A percentile compares a stretch with the other conserved stretches of the same genome.
Conservation (phyloP, 257 asterid genomes). For the Paulownia fortunei region DNA sequence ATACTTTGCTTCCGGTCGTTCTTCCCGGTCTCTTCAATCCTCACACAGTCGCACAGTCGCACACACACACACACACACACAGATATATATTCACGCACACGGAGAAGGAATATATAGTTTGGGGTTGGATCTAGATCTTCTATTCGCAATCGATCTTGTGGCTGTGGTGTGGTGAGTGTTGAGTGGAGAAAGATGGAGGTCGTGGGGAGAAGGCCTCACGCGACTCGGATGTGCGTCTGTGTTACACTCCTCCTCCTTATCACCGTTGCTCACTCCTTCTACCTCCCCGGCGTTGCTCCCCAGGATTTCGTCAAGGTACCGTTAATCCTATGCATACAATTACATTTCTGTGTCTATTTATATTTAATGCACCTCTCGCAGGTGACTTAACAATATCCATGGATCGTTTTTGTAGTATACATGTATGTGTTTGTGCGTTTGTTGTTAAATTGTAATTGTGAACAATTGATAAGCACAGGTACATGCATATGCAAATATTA, state of each 20-base stretch:
- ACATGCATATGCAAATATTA: neutral
- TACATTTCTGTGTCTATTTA: neutral
- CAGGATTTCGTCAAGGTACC: slow-evolving; percentile 73
- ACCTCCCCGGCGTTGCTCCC: slow-evolving; percentile 96
- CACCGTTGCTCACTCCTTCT: slow-evolving; percentile 59
- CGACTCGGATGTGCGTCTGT: slow-evolving; percentile 34
- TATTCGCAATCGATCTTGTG: slow-evolving; percentile 4
- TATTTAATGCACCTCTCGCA: neutral
- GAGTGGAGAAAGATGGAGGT: slow-evolving; percentile 34
- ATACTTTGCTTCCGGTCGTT: slow-evolving; percentile 10
- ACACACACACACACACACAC: neutral
- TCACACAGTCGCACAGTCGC: neutral
- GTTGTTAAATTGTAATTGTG: neutral
- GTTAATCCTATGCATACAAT: neutral
- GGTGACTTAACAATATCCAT: neutral
- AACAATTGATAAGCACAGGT: neutral
- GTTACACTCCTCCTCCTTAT: slow-evolving; percentile 47
- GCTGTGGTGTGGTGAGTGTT: neutral
- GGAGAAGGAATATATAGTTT: no score
- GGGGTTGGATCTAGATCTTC: slow-evolving; percentile 31
- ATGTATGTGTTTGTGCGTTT: neutral
- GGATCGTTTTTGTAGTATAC: neutral
- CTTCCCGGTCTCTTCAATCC: neutral
- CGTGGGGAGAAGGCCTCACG: slow-evolving; percentile 37
- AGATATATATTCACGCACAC: neutral